phyloP scores from a whole-genome alignment of 805 yeast genomes.

The Starmerella apicola region DNA sequence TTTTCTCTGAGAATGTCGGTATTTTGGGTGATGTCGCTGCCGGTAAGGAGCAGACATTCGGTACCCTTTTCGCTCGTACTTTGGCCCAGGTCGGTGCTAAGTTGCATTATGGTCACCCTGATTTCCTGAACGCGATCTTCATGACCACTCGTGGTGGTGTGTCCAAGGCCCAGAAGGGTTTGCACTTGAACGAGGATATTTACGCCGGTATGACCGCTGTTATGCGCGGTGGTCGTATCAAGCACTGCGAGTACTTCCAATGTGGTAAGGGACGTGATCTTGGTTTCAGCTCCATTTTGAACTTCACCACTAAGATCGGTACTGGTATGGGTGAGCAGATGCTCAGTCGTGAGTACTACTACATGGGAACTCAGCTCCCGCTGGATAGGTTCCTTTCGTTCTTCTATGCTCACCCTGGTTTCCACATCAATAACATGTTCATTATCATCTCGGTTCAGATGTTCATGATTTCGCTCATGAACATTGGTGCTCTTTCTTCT shows the following conservation, averaged over 20 bases:
- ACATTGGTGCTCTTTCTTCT: slow-evolving; percentile 63
- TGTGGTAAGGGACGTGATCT: slow-evolving; percentile 96
- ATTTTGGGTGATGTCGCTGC: slow-evolving; percentile 94
- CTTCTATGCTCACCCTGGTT: slow-evolving; percentile 95
- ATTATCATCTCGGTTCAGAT: slow-evolving; percentile 78
- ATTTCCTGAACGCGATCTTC: slow-evolving; percentile 75
- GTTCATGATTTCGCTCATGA: slow-evolving; percentile 68
- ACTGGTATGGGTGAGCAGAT: slow-evolving; percentile 98
- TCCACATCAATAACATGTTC: slow-evolving; percentile 81
- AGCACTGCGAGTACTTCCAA: slow-evolving; percentile 90
- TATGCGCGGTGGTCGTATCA: slow-evolving; percentile 82
- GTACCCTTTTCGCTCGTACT: slow-evolving; percentile 87
- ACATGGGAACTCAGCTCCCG: slow-evolving; percentile 79
- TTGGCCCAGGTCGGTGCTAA: slow-evolving; percentile 90
- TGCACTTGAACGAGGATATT: slow-evolving; percentile 88
- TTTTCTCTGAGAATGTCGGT: slow-evolving; percentile 86
- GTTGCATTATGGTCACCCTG: slow-evolving; percentile 94
- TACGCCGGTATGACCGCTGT: slow-evolving; percentile 90
- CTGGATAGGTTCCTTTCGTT: slow-evolving; percentile 82
- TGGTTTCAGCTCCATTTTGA: slow-evolving; percentile 83
- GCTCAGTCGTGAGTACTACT: slow-evolving; percentile 81
- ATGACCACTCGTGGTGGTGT: slow-evolving; percentile 96
- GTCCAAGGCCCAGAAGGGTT: slow-evolving; percentile 86
- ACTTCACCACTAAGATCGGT: slow-evolving; percentile 91
- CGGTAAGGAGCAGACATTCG: slow-evolving; percentile 94